Evolutionary conservation across 1,284 basidiomycete genomes (phyloP), one percentile per base, ranked within the genome.

Genomic region (Malassezia globosa): DNA sequence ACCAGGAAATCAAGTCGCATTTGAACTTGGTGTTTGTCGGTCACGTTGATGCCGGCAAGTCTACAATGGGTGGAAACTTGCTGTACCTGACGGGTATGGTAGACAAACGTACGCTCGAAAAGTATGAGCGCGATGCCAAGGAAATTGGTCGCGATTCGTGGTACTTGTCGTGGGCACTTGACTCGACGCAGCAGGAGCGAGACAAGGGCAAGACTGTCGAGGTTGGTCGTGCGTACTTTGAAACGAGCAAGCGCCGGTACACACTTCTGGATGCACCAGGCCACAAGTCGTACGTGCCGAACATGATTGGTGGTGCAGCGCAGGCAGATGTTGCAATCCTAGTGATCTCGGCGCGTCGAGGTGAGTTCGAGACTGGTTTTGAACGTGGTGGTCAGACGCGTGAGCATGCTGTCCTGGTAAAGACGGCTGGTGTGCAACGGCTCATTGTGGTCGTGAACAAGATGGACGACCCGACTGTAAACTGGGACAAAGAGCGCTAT

Each of bases 141-240:
- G 68, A 71, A 22, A 61, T 63, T 14, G 68, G 68, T 19, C 56
- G 66, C 37, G 68, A 69, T 52, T 66, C 61, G 31, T 71, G 66
- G 66, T 69, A 71, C 53, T 58, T 69, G 25, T 64, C 63, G 22
- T 71, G 68, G 68, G 68, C 66, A 35, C 59, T 71, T 33, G 68
- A 71, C 55, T 69, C 66, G 42, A 69, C 66, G 33, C 57, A 58
- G 25, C 66, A 69, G 54, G 68, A 71, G 54, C 61, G 68, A 33
- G 66, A 63, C 42, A 68, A 69, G 58, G 68, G 66, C 38, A 71
- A 69, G 61, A 71, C 68, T 14, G 66, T 71, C 49, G 68, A 71
- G 50, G 66, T 71, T 5, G 68, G 66, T 14, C 58, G 66, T 29
- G 66, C 66, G 7, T 69, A 64, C 60, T 71, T 71, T 39, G 68